Conservation (phyloP, 2,329 filamentous ascomycete species). For the Claviceps sorghi region DNA sequence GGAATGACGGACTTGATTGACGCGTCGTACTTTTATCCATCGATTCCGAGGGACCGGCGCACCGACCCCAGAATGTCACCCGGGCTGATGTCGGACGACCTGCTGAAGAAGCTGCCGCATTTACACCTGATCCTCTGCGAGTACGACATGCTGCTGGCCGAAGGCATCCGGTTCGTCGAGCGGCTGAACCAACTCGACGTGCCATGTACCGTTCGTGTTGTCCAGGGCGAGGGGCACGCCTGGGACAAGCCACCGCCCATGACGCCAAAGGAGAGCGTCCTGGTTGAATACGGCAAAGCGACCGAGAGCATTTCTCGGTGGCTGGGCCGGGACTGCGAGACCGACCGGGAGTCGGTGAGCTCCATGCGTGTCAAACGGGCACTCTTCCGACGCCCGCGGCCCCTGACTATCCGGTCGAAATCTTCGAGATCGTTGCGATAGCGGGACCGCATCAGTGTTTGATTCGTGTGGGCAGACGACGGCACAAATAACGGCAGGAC, state of each 20-base stretch:
- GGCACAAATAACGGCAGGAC: background rate
- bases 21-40: conserved; percentile 43
- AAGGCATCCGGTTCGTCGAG: conserved; percentile 46
- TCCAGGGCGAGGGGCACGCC: conserved; percentile 30
- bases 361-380: conserved; percentile 21
- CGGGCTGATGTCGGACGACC: conserved; percentile 36
- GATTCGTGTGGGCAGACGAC: background rate
- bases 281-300: conserved; percentile 31
- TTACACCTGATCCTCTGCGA: conserved; percentile 48
- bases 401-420: conserved; percentile 18
- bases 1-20: conserved; percentile 49
- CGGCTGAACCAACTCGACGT: conserved; percentile 29
- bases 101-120: conserved; percentile 37
- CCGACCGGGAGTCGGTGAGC: conserved; percentile 20
- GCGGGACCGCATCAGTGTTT: too few relatives aligned
- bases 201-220: conserved; percentile 25
- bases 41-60: conserved; percentile 28
- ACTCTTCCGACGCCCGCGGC: conserved; percentile 17
- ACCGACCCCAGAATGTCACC: conserved; percentile 43
- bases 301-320: conserved; percentile 26
- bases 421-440: conserved; percentile 11
- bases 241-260: conserved; percentile 35
- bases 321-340: conserved; percentile 24
- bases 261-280: conserved; percentile 27
- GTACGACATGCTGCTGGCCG: conserved; percentile 48